A percentile compares a stretch with the other conserved stretches of the same genome.
These are phyloP conservation scores for Coccomyxa sp. DNA, from an alignment of 139 green algal genomes.

Conservation along the genomic window DNA sequence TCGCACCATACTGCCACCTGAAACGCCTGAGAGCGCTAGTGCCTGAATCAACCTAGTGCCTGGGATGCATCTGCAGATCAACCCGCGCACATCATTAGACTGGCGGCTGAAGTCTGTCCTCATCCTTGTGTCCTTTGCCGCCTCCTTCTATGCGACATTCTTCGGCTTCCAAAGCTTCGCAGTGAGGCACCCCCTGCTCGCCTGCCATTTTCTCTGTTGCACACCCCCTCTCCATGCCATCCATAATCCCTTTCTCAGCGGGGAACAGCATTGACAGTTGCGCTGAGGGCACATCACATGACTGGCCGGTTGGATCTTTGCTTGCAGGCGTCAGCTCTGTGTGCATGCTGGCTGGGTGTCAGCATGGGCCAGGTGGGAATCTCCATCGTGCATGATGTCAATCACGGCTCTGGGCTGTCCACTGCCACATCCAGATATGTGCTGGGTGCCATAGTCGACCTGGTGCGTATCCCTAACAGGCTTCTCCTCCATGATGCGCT, in stretches of 20 bases:
- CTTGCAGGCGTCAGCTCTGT: constrained; percentile 26
- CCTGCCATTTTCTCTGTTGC: not conserved
- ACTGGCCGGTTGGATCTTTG: not conserved
- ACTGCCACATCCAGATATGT: constrained; percentile 23
- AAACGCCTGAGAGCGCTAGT: not conserved
- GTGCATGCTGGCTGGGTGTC: constrained; percentile 43
- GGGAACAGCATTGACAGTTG: not conserved
- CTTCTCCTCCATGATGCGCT: not conserved
- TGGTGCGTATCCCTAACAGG: constrained; percentile 19
- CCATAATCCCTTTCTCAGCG: not conserved
- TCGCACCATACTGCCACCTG: not conserved
- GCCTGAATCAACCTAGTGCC: not conserved
- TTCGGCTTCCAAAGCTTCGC: constrained; percentile 29
- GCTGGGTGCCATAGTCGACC: constrained; percentile 53
- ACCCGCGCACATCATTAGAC: constrained; percentile 39
- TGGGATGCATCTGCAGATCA: constrained; percentile 31
- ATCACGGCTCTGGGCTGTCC: constrained; percentile 58
- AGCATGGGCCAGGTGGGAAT: constrained; percentile 56
- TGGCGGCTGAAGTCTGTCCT: constrained; percentile 59
- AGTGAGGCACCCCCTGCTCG: constrained; percentile 8
- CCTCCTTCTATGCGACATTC: constrained; percentile 46
- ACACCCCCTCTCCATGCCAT: not conserved
- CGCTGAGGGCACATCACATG: not conserved
- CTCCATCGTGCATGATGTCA: constrained; percentile 65
- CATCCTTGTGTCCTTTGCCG: constrained; percentile 37